Evolutionary conservation across 805 yeast genomes (phyloP).

Genomic region (Candida taoyuanica): DNA sequence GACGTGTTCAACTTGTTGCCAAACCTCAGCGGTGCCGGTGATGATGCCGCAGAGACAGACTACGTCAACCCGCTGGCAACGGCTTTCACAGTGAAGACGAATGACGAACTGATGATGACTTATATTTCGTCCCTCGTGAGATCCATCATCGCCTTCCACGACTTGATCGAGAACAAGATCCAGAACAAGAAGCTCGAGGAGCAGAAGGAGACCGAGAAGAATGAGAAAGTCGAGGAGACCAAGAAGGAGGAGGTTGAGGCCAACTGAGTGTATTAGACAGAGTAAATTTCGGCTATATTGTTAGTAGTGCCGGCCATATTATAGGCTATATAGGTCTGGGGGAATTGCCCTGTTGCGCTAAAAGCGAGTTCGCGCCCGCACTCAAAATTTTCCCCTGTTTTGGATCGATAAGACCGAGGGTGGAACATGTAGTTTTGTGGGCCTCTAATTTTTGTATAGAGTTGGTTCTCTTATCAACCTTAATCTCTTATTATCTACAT

Average conservation of each 20-base stretch:
- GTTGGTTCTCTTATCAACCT: too few species aligned
- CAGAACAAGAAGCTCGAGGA: constrained; percentile 58
- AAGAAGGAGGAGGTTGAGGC: constrained; percentile 6
- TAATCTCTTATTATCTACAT: too few species aligned
- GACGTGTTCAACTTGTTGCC: constrained; percentile 93
- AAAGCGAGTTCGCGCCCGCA: constrained; percentile 3
- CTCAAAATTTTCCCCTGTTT: constrained; percentile 1
- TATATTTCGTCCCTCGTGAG: constrained; percentile 87
- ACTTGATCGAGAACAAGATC: constrained; percentile 91
- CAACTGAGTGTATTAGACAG: constrained; percentile 1
- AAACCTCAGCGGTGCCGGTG: constrained; percentile 47
- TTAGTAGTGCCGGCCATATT: too few species aligned
- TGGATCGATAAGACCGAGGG: constrained; percentile 6
- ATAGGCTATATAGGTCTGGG: too few species aligned
- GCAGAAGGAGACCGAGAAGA: constrained; percentile 10
- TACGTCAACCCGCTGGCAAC: constrained; percentile 55
- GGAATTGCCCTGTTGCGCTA: too few species aligned
- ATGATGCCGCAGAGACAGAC: constrained; percentile 26
- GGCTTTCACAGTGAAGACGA: constrained; percentile 89
- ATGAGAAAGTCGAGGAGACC: constrained; percentile 5
- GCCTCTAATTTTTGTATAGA: too few species aligned
- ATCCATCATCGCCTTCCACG: constrained; percentile 94
- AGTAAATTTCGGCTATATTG: too few species aligned
- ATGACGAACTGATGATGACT: constrained; percentile 92
- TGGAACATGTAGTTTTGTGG: neutral